Percentiles rank a stretch among this genome's conserved stretches.
These are phyloP conservation scores for Phoma sp. DNA, from an alignment of 2,329 filamentous ascomycete species.

Conservation along the genomic window DNA sequence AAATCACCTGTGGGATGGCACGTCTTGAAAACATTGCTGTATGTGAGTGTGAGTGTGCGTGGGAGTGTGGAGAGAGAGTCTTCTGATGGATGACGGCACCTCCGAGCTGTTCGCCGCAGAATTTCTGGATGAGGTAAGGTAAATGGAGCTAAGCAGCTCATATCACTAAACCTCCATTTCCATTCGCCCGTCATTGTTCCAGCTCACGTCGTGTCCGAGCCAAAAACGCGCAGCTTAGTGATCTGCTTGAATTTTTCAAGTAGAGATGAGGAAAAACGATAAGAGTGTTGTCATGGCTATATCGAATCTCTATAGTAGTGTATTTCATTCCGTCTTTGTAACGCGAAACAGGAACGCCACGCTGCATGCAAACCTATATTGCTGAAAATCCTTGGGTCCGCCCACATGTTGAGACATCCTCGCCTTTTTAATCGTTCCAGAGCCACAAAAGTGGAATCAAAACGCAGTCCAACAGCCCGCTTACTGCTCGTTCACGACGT, in stretches of 20 bases:
- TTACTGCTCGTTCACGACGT: slow-evolving; percentile 51
- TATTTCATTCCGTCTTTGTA: neutral
- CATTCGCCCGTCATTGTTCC: neutral
- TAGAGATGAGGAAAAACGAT: no score
- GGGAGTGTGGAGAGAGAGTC: neutral
- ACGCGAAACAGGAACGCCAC: slow-evolving; percentile 11
- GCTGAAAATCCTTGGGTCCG: neutral
- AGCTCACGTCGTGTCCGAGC: neutral
- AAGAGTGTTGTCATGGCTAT: no score
- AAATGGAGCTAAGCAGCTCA: slow-evolving; percentile 14
- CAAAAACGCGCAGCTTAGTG: no score
- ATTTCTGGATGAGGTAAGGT: slow-evolving; percentile 36
- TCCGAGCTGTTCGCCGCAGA: slow-evolving; percentile 34
- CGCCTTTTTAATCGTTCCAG: neutral
- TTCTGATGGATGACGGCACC: slow-evolving; percentile 22
- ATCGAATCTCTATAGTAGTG: neutral
- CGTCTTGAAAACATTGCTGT: slow-evolving; percentile 48
- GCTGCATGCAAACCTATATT: slow-evolving; percentile 7
- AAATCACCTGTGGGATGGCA: slow-evolving; percentile 43
- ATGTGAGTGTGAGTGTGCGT: slow-evolving; percentile 6
- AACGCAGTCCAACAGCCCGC: neutral
- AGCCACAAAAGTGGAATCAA: neutral
- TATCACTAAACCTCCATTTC: slow-evolving; percentile 21
- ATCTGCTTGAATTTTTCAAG: no score
- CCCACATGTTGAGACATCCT: neutral